Evolutionary conservation across 495 filamentous ascomycete species (phyloP), one percentile per base, ranked within the genome.

Genomic region (Durotheca rogersii): DNA sequence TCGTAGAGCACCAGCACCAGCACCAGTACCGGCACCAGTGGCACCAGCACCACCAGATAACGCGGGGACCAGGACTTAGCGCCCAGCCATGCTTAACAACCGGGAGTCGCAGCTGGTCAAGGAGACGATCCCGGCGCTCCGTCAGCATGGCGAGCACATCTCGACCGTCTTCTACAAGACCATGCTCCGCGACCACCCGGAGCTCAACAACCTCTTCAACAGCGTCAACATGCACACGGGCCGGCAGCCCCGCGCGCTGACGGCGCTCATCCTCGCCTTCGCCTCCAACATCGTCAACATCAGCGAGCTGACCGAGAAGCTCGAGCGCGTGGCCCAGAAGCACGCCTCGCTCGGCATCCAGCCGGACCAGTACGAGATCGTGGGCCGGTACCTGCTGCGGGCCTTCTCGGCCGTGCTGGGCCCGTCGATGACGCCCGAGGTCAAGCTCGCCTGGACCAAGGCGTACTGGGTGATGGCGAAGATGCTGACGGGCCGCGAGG

Each of bases 241-340:
- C 47, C 78, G 81, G 51, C 86, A 89, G 55, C 74, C 84, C 3
- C 72, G 71, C 14, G 84, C 86, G 7, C 70, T 89, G 21, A 84
- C 84, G 3, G 71, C 72, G 44, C 77, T 85, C 17, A 78, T 89
- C 47, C 77, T 83, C 56, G 82, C 78, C 52, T 89, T 87, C 48
- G 86, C 86, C 34, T 68, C 77, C 38, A 76, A 88, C 66, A 88
- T 88, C 66, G 79, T 84, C 67, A 74, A 88, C 67, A 77, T 86
- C 14, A 81, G 75, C 53, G 83, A 77, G 36, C 68, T 89, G 7
- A 70, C 71, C 23, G 77, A 82, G 1, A 82, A 82, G 47, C 71
- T 89, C 12, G 84, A 86, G 67, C 73, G 83, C 49, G 86, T 89
- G 60, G 82, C 82, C 67, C 75, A 86, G 64, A 88, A 88, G 65